Evolutionary conservation across 192 early-diverging fungal species (phyloP).

Genomic region (Backusella tarrabulga): DNA sequence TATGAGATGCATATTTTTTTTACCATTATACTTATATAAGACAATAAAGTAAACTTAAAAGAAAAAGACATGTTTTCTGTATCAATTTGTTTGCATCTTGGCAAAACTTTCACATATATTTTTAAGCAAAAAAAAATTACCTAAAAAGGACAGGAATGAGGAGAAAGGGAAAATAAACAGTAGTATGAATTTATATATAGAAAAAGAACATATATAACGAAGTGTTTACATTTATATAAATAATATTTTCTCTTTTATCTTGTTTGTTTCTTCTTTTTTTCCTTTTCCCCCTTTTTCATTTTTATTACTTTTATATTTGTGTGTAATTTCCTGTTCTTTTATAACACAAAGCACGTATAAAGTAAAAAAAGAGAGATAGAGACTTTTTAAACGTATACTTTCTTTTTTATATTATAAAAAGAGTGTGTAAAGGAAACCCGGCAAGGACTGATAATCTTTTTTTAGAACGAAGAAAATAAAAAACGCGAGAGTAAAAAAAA

Average conservation of each 20-base stretch:
- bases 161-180: background rate
- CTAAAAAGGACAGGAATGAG: background rate
- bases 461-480: background rate
- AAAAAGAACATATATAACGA: background rate
- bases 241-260: background rate
- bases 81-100: background rate
- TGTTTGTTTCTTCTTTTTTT: background rate
- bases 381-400: background rate
- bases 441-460: background rate
- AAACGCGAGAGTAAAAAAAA: background rate
- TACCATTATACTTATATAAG: background rate
- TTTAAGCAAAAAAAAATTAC: background rate
- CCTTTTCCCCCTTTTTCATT: background rate
- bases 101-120: background rate
- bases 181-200: background rate
- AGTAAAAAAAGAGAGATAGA: background rate
- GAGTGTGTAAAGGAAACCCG: background rate
- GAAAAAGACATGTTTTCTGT: background rate
- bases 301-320: conserved; percentile 1
- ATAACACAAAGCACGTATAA: background rate
- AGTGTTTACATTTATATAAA: background rate
- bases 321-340: background rate
- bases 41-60: background rate
- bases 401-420: background rate
- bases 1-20: background rate